These are phyloP conservation scores for Exophiala sideris DNA, from an alignment of 2,329 filamentous ascomycete species.

Conservation along the genomic window DNA sequence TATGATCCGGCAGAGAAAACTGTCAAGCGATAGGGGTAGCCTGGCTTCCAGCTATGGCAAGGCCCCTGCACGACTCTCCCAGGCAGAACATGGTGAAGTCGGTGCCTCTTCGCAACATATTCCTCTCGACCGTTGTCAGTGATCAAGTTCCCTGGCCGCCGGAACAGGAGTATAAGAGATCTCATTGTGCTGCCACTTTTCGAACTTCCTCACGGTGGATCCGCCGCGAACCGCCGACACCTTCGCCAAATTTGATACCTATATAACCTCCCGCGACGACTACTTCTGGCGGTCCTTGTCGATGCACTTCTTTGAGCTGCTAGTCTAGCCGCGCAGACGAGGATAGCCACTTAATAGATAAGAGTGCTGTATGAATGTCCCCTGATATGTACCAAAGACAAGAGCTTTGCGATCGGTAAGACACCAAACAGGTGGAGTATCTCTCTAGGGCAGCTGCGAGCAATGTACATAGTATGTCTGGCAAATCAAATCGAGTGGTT, in stretches of 20 bases:
- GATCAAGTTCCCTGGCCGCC: conserved; percentile 11
- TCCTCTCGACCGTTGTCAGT: conserved; percentile 10
- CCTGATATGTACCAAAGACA: no score
- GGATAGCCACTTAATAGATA: no score
- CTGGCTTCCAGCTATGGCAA: conserved; percentile 13
- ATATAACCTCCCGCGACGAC: no score
- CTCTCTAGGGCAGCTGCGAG: no score
- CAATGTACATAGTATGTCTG: no score
- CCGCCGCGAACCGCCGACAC: conserved; percentile 10
- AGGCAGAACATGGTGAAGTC: conserved; percentile 12
- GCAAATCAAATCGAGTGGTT: no score
- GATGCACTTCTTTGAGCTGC: no score
- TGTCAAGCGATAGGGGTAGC: conserved; percentile 10
- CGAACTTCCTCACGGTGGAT: conserved; percentile 13
- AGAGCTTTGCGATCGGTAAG: no score
- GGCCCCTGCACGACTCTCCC: conserved; percentile 8
- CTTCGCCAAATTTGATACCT: background rate
- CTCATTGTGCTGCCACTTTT: conserved; percentile 15
- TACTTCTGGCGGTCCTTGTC: no score
- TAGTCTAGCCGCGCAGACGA: no score
- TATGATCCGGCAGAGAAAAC: conserved; percentile 11
- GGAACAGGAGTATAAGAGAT: conserved; percentile 10
- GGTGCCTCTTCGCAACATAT: conserved; percentile 10
- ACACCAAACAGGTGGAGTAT: no score
- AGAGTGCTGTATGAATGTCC: no score